A percentile compares a stretch with the other conserved stretches of the same genome.
Evolutionary conservation across 371 early-diverging fungal genomes (phyloP).

Genomic region (Vavraia culicis): DNA sequence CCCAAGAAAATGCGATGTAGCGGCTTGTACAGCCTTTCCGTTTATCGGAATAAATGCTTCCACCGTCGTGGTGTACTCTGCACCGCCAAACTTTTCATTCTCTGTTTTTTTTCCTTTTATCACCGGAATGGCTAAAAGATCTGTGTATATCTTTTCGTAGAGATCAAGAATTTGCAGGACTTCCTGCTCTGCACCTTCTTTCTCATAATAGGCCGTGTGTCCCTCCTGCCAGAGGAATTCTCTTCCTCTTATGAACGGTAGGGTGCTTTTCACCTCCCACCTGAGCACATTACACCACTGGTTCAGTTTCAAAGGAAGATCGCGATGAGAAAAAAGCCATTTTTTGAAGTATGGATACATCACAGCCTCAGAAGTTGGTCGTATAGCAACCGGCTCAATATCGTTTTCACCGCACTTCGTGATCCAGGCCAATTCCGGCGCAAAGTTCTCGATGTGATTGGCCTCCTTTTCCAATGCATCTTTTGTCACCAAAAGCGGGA

Average conservation of each 20-base stretch:
- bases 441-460: conserved; percentile 94
- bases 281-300: conserved; percentile 99
- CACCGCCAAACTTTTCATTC: conserved; percentile 98
- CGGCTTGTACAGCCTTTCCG: conserved; percentile 96
- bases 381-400: conserved; percentile 82
- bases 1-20: conserved; percentile 92
- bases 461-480: conserved; percentile 75
- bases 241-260: conserved; percentile 91
- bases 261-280: conserved; percentile 99
- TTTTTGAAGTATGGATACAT: conserved; percentile 97
- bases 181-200: conserved; percentile 70
- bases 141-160: conserved; percentile 81
- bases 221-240: conserved; percentile 99
- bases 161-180: conserved; percentile 70
- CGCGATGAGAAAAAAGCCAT: conserved; percentile 92
- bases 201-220: conserved; percentile 80
- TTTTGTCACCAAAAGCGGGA: conserved; percentile 95
- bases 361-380: conserved; percentile 97
- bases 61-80: conserved; percentile 83
- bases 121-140: conserved; percentile 90
- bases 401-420: conserved; percentile 72
- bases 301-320: conserved; percentile 86
- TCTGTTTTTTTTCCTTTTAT: conserved; percentile 91
- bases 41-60: conserved; percentile 92
- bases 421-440: conserved; percentile 99